phyloP scores from a whole-genome alignment of 371 early-diverging fungal species.

The Saksenaea vasiformis region DNA sequence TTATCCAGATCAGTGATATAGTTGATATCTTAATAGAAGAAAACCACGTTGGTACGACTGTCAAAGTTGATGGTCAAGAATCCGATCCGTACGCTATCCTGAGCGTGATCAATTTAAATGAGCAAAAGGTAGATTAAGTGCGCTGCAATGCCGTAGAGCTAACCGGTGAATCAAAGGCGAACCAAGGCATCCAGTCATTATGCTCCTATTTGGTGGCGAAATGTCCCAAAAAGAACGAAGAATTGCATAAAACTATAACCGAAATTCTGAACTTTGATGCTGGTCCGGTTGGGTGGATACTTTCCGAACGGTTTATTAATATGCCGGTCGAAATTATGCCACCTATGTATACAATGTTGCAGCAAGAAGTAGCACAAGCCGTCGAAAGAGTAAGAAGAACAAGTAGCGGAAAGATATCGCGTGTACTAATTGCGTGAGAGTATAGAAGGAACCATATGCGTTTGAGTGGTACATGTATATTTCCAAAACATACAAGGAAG shows the following conservation, averaged over 20 bases:
- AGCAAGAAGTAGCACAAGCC: conserved; percentile 80
- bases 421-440: not conserved
- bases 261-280: conserved; percentile 43
- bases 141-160: not conserved
- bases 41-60: conserved; percentile 84
- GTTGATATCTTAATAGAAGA: conserved; percentile 87
- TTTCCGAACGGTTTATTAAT: conserved; percentile 94
- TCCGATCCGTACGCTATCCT: conserved; percentile 92
- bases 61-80: conserved; percentile 80
- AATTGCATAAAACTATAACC: conserved; percentile 41
- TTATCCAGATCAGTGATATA: conserved; percentile 72
- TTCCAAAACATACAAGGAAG: conserved; percentile 84
- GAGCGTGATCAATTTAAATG: conserved; percentile 74
- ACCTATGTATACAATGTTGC: conserved; percentile 87
- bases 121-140: conserved; percentile 48
- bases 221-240: conserved; percentile 54
- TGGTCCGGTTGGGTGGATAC: conserved; percentile 65
- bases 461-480: conserved; percentile 85
- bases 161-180: conserved; percentile 38
- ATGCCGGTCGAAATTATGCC: conserved; percentile 94
- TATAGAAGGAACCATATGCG: conserved; percentile 68
- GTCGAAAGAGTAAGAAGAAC: conserved; percentile 62
- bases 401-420: not conserved
- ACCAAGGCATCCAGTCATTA: conserved; percentile 56
- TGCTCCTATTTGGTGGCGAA: conserved; percentile 67